Evolutionary conservation across 2,329 filamentous ascomycete species (phyloP).

Genomic region (Fusarium sp.): DNA sequence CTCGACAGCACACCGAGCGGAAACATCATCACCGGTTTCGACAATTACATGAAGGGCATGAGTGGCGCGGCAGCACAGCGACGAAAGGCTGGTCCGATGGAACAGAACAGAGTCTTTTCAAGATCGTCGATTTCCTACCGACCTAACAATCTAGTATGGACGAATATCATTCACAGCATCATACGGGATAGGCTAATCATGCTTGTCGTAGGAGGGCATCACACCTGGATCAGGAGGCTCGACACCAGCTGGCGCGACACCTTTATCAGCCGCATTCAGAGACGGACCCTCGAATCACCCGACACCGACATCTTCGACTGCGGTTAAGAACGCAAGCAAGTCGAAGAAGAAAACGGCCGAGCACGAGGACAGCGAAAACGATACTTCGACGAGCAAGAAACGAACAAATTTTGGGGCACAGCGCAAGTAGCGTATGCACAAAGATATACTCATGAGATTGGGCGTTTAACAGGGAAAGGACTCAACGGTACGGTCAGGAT

Average conservation of each 20-base stretch:
- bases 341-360: conserved; percentile 59
- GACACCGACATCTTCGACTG: conserved; percentile 63
- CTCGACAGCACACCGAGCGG: conserved; percentile 88
- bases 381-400: conserved; percentile 61
- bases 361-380: conserved; percentile 67
- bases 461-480: conserved; percentile 11
- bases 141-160: conserved; percentile 49
- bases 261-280: conserved; percentile 62
- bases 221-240: conserved; percentile 49
- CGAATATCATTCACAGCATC: neutral
- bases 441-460: neutral
- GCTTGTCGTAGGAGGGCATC: conserved; percentile 32
- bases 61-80: conserved; percentile 69
- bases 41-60: conserved; percentile 94
- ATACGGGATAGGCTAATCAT: neutral
- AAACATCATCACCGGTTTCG: conserved; percentile 97
- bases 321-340: conserved; percentile 56
- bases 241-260: conserved; percentile 50
- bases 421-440: conserved; percentile 52
- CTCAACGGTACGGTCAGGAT: neutral
- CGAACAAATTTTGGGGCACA: conserved; percentile 66
- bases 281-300: conserved; percentile 59
- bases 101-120: conserved; percentile 78
- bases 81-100: conserved; percentile 69
- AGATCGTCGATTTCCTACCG: conserved; percentile 70